phyloP scores from a whole-genome alignment of 768 basidiomycete species.

The Albatrellus ellisii region DNA sequence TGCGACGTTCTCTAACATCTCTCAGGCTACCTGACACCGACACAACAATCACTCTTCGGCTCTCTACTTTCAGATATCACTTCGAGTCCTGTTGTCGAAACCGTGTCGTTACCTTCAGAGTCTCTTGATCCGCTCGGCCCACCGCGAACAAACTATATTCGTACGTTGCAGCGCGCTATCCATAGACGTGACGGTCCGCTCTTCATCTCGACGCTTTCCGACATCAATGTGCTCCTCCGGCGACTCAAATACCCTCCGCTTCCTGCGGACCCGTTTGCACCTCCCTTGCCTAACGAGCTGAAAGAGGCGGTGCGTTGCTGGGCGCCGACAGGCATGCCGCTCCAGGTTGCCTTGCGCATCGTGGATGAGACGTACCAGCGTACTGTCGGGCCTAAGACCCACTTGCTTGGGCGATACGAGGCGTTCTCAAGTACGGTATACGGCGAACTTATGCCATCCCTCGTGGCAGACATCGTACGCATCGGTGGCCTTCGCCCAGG shows the following conservation, averaged over 20 bases:
- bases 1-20: neutral
- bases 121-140: too few species aligned
- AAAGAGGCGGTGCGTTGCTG: constrained; percentile 35
- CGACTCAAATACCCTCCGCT: constrained; percentile 51
- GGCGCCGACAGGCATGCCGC: constrained; percentile 41
- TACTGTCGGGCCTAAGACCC: constrained; percentile 82
- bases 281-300: constrained; percentile 32
- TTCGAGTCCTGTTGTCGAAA: constrained; percentile 11
- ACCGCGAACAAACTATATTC: constrained; percentile 25
- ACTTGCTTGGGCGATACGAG: constrained; percentile 64
- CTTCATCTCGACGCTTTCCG: constrained; percentile 48
- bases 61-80: constrained; percentile 36
- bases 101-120: too few species aligned
- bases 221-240: constrained; percentile 49
- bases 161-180: constrained; percentile 57
- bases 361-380: constrained; percentile 91
- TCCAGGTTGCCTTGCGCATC: constrained; percentile 58
- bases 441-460: constrained; percentile 77
- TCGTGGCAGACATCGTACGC: constrained; percentile 42
- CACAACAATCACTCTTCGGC: constrained; percentile 56
- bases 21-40: constrained; percentile 52
- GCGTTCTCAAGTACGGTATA: constrained; percentile 80
- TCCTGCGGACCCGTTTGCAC: constrained; percentile 36
- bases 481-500: constrained; percentile 34
- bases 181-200: constrained; percentile 57